phyloP scores from a whole-genome alignment of 73 alveolate species.

The Tetrahymena malaccensis region DNA sequence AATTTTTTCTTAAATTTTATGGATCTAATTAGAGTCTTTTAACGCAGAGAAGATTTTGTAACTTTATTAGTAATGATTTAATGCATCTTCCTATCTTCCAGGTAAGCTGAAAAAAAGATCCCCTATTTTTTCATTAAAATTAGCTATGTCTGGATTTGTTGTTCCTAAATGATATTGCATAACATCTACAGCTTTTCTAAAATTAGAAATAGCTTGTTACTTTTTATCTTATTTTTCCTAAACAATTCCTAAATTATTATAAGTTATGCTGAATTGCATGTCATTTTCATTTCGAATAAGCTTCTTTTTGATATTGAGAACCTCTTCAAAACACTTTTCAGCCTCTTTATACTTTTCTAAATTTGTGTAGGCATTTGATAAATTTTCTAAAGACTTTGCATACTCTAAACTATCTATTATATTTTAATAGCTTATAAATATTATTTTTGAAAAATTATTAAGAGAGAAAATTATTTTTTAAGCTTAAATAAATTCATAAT shows the following conservation, averaged over 20 bases:
- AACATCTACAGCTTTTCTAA: not conserved
- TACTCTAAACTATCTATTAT: not conserved
- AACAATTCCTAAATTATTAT: not conserved
- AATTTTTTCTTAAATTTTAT: not conserved
- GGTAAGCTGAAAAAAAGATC: not conserved
- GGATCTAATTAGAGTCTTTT: not conserved
- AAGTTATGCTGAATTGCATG: not conserved
- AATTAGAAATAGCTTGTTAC: not conserved
- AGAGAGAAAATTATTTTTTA: no score
- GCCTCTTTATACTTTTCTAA: not conserved
- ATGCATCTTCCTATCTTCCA: not conserved
- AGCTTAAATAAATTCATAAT: no score
- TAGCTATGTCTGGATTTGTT: not conserved
- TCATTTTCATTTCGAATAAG: not conserved
- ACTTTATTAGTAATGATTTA: not conserved
- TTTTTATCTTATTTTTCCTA: not conserved
- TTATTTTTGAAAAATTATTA: no score
- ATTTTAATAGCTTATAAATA: no score
- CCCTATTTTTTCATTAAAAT: not conserved
- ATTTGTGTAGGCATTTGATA: not conserved
- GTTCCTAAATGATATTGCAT: not conserved
- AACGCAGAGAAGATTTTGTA: not conserved
- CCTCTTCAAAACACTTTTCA: not conserved
- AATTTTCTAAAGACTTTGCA: not conserved
- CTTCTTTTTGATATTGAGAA: not conserved